Percentiles rank a stretch among this genome's conserved stretches.
Conservation (phyloP, 2,329 filamentous ascomycete genomes). For the Colletotrichum sp. region DNA sequence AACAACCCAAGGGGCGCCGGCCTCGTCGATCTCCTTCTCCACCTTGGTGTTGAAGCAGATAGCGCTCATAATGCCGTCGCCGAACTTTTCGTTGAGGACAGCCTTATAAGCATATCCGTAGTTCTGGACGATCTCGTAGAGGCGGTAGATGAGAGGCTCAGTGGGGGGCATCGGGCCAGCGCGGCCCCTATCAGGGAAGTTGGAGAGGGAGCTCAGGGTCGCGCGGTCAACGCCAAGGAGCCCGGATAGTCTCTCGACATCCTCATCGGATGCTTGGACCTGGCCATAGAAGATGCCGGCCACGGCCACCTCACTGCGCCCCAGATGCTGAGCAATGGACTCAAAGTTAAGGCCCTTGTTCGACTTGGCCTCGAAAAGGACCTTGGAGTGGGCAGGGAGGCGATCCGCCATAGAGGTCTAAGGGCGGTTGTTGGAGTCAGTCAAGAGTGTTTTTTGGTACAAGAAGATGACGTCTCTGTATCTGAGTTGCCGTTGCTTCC, state of each 20-base stretch:
- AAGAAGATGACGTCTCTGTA: background rate
- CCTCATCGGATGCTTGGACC: conserved; percentile 72
- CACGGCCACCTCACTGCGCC: conserved; percentile 81
- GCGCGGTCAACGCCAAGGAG: conserved; percentile 65
- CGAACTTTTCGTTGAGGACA: conserved; percentile 92
- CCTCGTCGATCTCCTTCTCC: conserved; percentile 89
- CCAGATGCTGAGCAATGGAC: conserved; percentile 73
- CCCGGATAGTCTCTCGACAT: conserved; percentile 67
- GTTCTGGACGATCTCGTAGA: conserved; percentile 96
- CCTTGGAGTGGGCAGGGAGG: conserved; percentile 72
- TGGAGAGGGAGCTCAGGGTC: conserved; percentile 66
- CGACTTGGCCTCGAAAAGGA: conserved; percentile 84
- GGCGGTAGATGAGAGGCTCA: conserved; percentile 85
- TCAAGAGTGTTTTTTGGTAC: background rate
- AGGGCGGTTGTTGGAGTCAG: background rate
- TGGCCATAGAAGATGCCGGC: conserved; percentile 94
- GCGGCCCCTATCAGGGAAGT: conserved; percentile 81
- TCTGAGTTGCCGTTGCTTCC: no score
- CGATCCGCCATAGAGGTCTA: conserved; percentile 69
- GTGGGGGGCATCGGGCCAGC: conserved; percentile 82
- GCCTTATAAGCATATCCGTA: conserved; percentile 97
- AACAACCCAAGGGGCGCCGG: conserved; percentile 81
- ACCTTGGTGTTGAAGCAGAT: conserved; percentile 91
- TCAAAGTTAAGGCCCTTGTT: conserved; percentile 78
- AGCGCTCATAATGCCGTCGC: conserved; percentile 95